Conservation (phyloP, 106 monocot species). For the Apostasia ramifera region DNA sequence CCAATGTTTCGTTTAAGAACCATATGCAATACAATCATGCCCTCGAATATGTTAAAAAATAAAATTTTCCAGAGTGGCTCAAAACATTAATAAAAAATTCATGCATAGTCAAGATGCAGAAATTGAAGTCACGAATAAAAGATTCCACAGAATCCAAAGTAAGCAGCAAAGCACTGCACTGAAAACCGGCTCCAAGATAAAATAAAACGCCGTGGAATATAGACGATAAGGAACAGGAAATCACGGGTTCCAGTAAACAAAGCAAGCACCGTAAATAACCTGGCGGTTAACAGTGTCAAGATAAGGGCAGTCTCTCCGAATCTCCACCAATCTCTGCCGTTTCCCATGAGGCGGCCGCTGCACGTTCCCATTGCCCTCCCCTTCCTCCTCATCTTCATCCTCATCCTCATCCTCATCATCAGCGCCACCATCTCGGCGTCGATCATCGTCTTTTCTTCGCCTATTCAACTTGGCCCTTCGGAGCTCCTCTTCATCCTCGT, state of each 20-base stretch:
- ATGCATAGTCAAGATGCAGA: no score
- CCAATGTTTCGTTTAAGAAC: no score
- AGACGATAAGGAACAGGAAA: no score
- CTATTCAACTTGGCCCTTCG: conserved; percentile 12
- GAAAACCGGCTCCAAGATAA: no score
- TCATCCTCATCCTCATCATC: conserved; percentile 13
- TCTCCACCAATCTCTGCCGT: conserved; percentile 60
- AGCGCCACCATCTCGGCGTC: not conserved
- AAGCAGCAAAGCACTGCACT: no score
- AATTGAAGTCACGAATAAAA: no score
- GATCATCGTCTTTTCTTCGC: not conserved
- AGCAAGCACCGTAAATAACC: conserved; percentile 21
- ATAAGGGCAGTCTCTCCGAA: conserved; percentile 88
- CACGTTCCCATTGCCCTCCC: not conserved
- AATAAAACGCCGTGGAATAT: no score
- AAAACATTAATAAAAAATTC: no score
- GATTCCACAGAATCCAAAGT: no score
- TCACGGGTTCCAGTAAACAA: not conserved
- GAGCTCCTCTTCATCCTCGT: conserved; percentile 30
- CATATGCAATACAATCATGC: no score
- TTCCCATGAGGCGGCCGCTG: conserved; percentile 6
- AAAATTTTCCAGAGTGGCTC: no score
- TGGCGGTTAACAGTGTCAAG: conserved; percentile 97
- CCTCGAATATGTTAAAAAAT: no score
- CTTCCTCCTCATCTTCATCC: conserved; percentile 35